A percentile compares a stretch with the other conserved stretches of the same genome.
Conservation (phyloP, 352 stramenopile species). For the Phytophthora fragariaefolia region DNA sequence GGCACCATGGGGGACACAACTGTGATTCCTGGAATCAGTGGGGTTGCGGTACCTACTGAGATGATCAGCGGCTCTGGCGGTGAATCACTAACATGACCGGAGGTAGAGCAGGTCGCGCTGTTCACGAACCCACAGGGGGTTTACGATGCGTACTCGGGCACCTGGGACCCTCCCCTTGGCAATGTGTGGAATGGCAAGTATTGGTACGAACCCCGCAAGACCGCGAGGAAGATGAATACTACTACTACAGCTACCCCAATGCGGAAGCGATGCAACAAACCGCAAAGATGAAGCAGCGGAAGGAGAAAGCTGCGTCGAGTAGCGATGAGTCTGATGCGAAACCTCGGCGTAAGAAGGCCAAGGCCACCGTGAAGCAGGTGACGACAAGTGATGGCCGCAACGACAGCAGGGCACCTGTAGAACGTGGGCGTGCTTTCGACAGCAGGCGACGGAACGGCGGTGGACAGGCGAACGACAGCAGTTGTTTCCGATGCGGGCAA, state of each 20-base stretch:
- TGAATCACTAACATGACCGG: neutral
- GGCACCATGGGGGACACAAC: neutral
- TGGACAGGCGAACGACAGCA: neutral
- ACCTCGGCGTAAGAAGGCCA: neutral
- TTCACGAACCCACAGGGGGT: neutral
- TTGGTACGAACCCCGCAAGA: neutral
- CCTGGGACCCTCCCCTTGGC: too few relatives aligned
- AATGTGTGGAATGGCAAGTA: neutral
- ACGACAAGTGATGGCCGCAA: neutral
- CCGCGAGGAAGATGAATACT: neutral
- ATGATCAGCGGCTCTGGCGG: neutral
- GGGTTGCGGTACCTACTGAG: neutral
- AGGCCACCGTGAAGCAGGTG: neutral
- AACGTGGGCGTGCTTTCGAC: neutral
- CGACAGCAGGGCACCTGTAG: neutral
- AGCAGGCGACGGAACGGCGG: neutral
- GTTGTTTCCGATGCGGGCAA: neutral
- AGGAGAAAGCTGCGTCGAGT: neutral
- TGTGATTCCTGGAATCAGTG: neutral
- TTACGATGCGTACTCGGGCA: neutral
- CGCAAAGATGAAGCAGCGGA: neutral
- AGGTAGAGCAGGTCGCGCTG: neutral
- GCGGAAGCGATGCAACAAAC: neutral
- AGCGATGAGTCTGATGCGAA: neutral
- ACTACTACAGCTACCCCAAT: neutral